Conservation (phyloP, 2,329 filamentous ascomycete species). For the Uncinocarpus reesii region DNA sequence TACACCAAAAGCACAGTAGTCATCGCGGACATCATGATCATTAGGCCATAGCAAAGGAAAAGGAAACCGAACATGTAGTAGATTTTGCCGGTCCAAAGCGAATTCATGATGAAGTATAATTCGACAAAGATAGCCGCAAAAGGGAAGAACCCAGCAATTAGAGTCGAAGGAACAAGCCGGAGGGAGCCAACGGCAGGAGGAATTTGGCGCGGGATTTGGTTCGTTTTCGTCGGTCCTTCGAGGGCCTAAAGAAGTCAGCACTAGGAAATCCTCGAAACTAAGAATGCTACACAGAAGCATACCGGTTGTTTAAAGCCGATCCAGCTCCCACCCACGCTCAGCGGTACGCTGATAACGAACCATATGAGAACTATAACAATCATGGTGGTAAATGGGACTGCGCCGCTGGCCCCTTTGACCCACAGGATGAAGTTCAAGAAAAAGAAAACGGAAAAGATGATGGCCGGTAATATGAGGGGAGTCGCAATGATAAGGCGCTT, state of each 20-base stretch:
- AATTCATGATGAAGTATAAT: slow-evolving; percentile 98
- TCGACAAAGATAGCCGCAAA: slow-evolving; percentile 97
- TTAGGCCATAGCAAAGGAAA: slow-evolving; percentile 92
- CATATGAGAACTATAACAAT: slow-evolving; percentile 84
- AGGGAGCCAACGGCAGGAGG: slow-evolving; percentile 76
- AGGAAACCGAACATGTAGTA: slow-evolving; percentile 99
- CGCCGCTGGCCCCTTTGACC: slow-evolving; percentile 83
- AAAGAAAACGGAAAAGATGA: slow-evolving; percentile 85
- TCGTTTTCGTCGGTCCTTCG: slow-evolving; percentile 77
- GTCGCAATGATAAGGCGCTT: slow-evolving; percentile 87
- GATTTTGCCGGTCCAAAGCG: slow-evolving; percentile 95
- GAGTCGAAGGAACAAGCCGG: slow-evolving; percentile 75
- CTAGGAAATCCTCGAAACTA: slow-evolving; percentile 10
- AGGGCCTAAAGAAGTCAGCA: slow-evolving; percentile 40
- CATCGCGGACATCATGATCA: slow-evolving; percentile 89
- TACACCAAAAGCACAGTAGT: slow-evolving; percentile 93
- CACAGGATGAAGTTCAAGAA: slow-evolving; percentile 92
- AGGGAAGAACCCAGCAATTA: slow-evolving; percentile 82
- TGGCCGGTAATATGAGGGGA: slow-evolving; percentile 69
- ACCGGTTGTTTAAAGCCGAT: slow-evolving; percentile 68
- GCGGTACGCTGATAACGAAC: slow-evolving; percentile 91
- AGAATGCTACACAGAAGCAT: slow-evolving; percentile 15
- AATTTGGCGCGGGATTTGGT: slow-evolving; percentile 96
- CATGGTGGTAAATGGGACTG: slow-evolving; percentile 96
- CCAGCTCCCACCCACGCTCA: slow-evolving; percentile 86